A percentile compares a stretch with the other conserved stretches of the same genome.
phyloP scores from a whole-genome alignment of 2,329 filamentous ascomycete species.

The Penicillium verrucosum region DNA sequence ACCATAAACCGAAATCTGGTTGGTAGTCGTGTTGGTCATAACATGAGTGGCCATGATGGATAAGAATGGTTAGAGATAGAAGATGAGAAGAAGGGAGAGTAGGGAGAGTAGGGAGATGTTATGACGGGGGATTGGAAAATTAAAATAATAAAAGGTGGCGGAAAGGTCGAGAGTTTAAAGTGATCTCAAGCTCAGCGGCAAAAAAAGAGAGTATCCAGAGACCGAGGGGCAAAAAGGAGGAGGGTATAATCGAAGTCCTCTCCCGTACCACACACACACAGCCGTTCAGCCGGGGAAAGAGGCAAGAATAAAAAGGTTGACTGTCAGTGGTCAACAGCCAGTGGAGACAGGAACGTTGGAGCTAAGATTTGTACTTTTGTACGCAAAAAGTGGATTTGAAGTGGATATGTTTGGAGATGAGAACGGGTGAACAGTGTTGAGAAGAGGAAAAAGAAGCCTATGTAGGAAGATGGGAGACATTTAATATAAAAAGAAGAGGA shows the following conservation, averaged over 20 bases:
- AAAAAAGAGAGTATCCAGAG: background rate
- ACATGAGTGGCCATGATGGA: constrained; percentile 34
- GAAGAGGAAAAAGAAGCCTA: background rate
- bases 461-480: no score
- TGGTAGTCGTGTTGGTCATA: constrained; percentile 37
- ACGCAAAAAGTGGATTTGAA: background rate
- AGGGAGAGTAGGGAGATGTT: background rate
- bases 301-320: constrained; percentile 9
- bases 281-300: constrained; percentile 7
- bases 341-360: constrained; percentile 16
- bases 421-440: constrained; percentile 7
- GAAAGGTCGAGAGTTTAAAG: background rate
- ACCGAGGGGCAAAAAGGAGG: constrained; percentile 1
- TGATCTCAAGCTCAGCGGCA: background rate
- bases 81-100: background rate
- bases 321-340: constrained; percentile 20
- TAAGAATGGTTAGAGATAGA: background rate
- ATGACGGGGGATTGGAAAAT: background rate
- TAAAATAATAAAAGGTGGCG: background rate
- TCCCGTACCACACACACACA: constrained; percentile 8
- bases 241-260: constrained; percentile 3
- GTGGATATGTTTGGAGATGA: background rate
- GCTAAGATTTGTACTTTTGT: background rate
- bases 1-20: constrained; percentile 3
- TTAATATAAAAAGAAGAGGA: background rate